Base-by-base conservation (phyloP, 495 filamentous ascomycete species). In the Trichoderma orchidacearum region DNA sequence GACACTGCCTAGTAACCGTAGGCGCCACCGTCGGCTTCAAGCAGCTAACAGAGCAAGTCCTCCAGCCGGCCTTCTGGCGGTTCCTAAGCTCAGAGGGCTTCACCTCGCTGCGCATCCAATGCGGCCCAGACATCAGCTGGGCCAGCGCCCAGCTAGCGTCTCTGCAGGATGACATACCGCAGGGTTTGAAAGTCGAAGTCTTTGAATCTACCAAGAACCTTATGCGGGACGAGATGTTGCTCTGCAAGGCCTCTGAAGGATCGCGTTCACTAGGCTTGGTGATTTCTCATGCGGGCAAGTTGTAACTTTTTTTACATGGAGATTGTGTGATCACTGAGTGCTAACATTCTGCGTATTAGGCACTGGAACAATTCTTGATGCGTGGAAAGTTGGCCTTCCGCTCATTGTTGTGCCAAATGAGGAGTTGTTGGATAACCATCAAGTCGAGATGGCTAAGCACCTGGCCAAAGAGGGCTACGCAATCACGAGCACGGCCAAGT, bases 1-100 rank as follows among this genome's bases (percentile, higher is more conserved):
- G 55, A n/a, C 12, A 54, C 41, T 69, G 66, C 65, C 85, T 96
- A 56, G 86, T 96, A 27, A 96, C 93, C 0, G 82, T 94, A 30
- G 93, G 93, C 50, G 94, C 93, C 2, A 98, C 92, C 0, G 90
- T 91, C 3, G 76, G 84, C 17, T 98, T 98, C 68, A 72, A 79
- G 51, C 65, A 72, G 11, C 80, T 98, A 8, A 55, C 70, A 95
- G 41, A 66, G 75, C 21, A 80, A 87, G 50, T 73, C 83, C n/a
- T 72, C 90, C 53, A 70, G 73, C 71, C 77, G 2, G 51, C 64
- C 0, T 91, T 95, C 59, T 69, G 90, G 31, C 58, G 70, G 13
- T 70, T 75, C 13, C 74, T 95, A 12, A 60, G 68, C 21, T 53
- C 61, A 0, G 67, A 71, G 17, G 71, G 72, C 28, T 96, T 85